Conservation (phyloP, 108 stramenopile species). For the Bacterosira constricta region DNA sequence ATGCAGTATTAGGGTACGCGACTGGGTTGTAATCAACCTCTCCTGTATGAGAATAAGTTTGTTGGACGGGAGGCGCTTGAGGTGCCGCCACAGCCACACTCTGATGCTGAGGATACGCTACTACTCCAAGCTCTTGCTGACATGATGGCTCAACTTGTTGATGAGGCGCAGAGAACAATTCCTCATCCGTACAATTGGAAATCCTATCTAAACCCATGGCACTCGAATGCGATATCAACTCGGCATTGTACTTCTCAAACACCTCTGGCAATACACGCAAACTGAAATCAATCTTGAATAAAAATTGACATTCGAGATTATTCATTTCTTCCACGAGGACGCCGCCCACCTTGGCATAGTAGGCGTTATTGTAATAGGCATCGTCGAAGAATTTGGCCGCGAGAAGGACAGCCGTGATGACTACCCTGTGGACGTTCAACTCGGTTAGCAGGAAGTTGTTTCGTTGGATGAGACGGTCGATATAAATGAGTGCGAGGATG, state of each 20-base stretch:
- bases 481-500: constrained; percentile 96
- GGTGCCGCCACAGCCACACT: background rate
- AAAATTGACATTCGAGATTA: constrained; percentile 93
- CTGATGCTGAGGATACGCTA: background rate
- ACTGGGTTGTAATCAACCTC: background rate
- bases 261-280: constrained; percentile 89
- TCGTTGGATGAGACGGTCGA: constrained; percentile 95
- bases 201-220: constrained; percentile 13
- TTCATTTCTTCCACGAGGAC: constrained; percentile 91
- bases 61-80: too few relatives aligned
- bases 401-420: constrained; percentile 94
- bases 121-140: background rate
- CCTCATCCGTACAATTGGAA: background rate
- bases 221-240: constrained; percentile 72
- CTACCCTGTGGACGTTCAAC: constrained; percentile 96
- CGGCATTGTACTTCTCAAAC: constrained; percentile 83
- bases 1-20: background rate
- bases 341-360: constrained; percentile 96
- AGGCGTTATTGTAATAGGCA: constrained; percentile 99
- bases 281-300: constrained; percentile 95
- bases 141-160: background rate
- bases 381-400: constrained; percentile 99
- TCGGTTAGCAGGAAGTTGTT: constrained; percentile 93
- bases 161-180: background rate
- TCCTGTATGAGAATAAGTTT: background rate